Percentiles rank a stretch among this genome's conserved stretches.
phyloP scores from a whole-genome alignment of 2,329 filamentous ascomycete genomes.

The Amauroascus niger region DNA sequence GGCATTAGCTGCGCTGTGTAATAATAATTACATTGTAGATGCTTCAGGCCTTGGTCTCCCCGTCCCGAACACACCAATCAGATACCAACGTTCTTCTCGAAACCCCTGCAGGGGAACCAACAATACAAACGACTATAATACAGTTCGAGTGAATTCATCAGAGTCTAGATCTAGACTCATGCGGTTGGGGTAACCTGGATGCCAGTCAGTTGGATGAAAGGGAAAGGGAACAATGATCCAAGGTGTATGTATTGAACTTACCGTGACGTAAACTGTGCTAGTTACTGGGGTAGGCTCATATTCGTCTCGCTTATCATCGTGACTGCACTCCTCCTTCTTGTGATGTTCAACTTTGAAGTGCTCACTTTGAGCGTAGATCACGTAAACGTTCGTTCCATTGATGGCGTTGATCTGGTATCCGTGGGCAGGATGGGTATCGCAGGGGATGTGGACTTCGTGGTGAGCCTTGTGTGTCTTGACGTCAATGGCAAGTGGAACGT shows the following conservation, averaged over 20 bases:
- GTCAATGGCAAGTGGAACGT: conserved; percentile 30
- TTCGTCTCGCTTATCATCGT: background rate
- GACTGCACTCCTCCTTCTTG: background rate
- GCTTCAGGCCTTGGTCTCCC: background rate
- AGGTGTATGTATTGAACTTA: background rate
- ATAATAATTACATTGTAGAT: conserved; percentile 12
- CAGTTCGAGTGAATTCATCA: background rate
- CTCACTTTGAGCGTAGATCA: conserved; percentile 37
- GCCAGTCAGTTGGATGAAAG: background rate
- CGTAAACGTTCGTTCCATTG: conserved; percentile 40
- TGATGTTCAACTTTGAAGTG: conserved; percentile 29
- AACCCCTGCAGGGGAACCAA: background rate
- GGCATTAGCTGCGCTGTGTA: background rate
- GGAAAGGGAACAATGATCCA: background rate
- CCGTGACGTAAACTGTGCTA: conserved; percentile 5
- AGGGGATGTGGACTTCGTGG: conserved; percentile 33
- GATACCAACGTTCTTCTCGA: background rate
- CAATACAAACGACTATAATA: background rate
- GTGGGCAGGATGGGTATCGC: conserved; percentile 28
- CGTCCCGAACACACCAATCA: background rate
- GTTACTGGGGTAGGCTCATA: background rate
- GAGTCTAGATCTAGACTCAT: background rate
- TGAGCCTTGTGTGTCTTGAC: conserved; percentile 28
- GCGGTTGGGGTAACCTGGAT: conserved; percentile 2
- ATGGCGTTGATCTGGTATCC: conserved; percentile 41